phyloP scores from a whole-genome alignment of 2,329 filamentous ascomycete genomes.

The Diaporthe eres region DNA sequence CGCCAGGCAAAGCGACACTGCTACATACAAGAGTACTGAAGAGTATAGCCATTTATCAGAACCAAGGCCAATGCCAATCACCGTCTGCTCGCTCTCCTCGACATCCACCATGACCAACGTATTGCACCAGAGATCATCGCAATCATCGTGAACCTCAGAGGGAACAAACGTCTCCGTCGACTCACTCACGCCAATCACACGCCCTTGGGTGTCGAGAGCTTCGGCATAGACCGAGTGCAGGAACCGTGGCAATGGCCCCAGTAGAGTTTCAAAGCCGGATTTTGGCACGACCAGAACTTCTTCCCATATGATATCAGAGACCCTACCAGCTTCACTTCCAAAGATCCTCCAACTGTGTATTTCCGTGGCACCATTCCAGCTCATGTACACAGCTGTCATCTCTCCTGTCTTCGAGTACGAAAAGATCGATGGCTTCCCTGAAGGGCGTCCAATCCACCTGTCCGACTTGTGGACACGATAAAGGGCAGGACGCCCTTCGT shows the following conservation, averaged over 20 bases:
- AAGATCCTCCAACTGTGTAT: not conserved
- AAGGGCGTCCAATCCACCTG: not conserved
- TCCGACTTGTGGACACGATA: not conserved
- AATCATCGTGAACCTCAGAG: not conserved
- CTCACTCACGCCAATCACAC: not conserved
- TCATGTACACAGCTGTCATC: not conserved
- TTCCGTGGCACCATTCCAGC: constrained; percentile 22
- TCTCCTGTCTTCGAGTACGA: not conserved
- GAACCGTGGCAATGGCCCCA: not conserved
- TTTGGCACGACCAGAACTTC: not conserved
- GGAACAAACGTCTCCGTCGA: not conserved
- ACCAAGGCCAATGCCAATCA: too few species aligned
- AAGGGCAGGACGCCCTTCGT: constrained; percentile 3
- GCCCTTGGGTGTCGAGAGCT: not conserved
- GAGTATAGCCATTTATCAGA: not conserved
- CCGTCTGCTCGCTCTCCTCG: not conserved
- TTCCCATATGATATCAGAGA: not conserved
- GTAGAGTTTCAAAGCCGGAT: not conserved
- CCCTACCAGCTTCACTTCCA: not conserved
- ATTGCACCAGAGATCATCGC: constrained; percentile 14
- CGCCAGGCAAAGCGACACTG: not conserved
- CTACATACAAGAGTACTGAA: not conserved
- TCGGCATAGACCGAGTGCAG: not conserved
- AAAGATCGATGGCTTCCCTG: not conserved
- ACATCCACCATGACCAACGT: not conserved